phyloP scores from a whole-genome alignment of 306 rosid genomes.

The Vicia villosa region DNA sequence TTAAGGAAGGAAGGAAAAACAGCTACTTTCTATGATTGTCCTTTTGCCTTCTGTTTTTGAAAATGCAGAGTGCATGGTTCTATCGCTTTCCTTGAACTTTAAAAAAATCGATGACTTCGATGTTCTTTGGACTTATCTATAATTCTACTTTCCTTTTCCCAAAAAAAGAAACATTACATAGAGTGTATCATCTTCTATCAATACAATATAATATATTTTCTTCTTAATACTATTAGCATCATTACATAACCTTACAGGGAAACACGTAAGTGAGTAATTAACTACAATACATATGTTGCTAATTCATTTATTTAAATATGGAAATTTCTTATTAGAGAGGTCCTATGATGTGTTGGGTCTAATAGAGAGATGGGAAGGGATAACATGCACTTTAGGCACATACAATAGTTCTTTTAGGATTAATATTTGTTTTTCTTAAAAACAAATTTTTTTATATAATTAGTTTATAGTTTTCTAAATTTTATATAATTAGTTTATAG shows the following conservation, averaged over 20 bases:
- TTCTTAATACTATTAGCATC: background rate
- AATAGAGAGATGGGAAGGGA: background rate
- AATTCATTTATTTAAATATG: background rate
- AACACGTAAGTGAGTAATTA: background rate
- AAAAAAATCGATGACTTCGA: conserved; percentile 43
- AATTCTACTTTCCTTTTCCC: conserved; percentile 26
- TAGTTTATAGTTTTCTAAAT: too few relatives aligned
- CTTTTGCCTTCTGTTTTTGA: conserved; percentile 25
- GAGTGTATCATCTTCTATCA: background rate
- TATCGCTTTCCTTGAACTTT: conserved; percentile 35
- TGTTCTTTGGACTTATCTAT: conserved; percentile 28
- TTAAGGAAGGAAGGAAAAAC: conserved; percentile 6
- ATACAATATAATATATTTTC: background rate
- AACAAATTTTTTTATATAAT: too few relatives aligned
- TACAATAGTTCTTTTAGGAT: background rate
- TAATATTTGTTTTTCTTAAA: background rate
- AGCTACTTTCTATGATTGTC: conserved; percentile 38
- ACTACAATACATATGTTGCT: too few relatives aligned
- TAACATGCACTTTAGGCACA: background rate
- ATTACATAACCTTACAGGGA: background rate
- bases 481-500: too few relatives aligned
- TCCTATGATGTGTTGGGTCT: background rate
- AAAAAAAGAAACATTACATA: conserved; percentile 1
- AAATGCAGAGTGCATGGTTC: conserved; percentile 32
- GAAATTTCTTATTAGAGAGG: background rate